phyloP scores from a whole-genome alignment of 169 alveolate species.

The Plasmodium blacklocki region DNA sequence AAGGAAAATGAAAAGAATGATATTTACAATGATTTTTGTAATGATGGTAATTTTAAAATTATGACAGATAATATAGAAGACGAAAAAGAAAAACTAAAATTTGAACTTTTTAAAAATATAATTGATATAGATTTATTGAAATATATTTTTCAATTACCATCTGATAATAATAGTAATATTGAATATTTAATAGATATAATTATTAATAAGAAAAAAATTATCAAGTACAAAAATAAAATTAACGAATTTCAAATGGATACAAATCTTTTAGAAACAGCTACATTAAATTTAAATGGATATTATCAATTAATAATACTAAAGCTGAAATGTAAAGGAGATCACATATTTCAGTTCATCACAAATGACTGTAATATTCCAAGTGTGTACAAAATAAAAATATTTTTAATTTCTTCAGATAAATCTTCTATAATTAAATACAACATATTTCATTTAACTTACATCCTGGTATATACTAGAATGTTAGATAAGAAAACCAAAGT shows the following conservation, averaged over 20 bases:
- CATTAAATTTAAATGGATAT: conserved; percentile 51
- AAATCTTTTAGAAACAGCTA: conserved; percentile 24
- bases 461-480: conserved; percentile 24
- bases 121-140: conserved; percentile 25
- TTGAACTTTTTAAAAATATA: conserved; percentile 18
- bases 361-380: conserved; percentile 26
- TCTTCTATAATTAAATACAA: conserved; percentile 49
- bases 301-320: conserved; percentile 36
- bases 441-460: conserved; percentile 28
- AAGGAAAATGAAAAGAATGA: neutral
- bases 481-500: conserved; percentile 23
- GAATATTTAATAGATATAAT: conserved; percentile 29
- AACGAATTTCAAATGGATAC: conserved; percentile 16
- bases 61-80: neutral
- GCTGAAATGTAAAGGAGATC: conserved; percentile 28
- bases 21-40: neutral
- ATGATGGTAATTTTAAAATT: no score
- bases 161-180: conserved; percentile 1
- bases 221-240: conserved; percentile 24
- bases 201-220: conserved; percentile 18
- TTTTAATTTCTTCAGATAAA: conserved; percentile 47
- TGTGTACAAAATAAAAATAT: conserved; percentile 46
- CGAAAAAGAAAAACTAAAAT: conserved; percentile 2
- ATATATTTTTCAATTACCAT: conserved; percentile 30
- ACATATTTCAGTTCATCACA: conserved; percentile 13